Evolutionary conservation across 2,329 filamentous ascomycete species (phyloP).

Genomic region (Didymellaceae sp.): DNA sequence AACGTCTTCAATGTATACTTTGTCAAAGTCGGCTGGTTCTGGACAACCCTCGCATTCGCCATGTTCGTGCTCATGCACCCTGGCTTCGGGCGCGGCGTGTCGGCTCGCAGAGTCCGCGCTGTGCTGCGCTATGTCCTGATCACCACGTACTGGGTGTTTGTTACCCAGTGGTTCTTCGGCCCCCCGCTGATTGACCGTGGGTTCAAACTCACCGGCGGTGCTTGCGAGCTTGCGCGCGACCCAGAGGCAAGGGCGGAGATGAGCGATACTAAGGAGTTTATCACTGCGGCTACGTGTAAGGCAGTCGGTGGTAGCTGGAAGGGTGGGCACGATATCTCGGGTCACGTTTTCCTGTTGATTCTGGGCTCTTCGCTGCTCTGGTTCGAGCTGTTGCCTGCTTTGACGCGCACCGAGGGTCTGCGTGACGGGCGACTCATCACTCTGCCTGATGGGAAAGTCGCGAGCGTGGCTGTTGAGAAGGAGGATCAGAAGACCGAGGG

Average conservation of each 20-base stretch:
- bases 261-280: slow-evolving; percentile 56
- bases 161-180: slow-evolving; percentile 98
- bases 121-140: slow-evolving; percentile 71
- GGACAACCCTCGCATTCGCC: slow-evolving; percentile 79
- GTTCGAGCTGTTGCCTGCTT: slow-evolving; percentile 75
- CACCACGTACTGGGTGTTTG: slow-evolving; percentile 80
- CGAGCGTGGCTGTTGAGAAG: slow-evolving; percentile 52
- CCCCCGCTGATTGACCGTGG: slow-evolving; percentile 87
- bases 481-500: slow-evolving; percentile 49
- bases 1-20: slow-evolving; percentile 94
- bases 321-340: slow-evolving; percentile 95
- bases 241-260: slow-evolving; percentile 57
- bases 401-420: slow-evolving; percentile 56
- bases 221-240: slow-evolving; percentile 69
- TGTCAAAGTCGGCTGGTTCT: slow-evolving; percentile 94
- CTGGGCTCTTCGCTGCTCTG: slow-evolving; percentile 81
- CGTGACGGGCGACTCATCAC: slow-evolving; percentile 71
- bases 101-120: slow-evolving; percentile 62
- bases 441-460: slow-evolving; percentile 69
- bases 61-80: slow-evolving; percentile 74
- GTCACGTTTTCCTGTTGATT: slow-evolving; percentile 92
- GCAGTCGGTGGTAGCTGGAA: slow-evolving; percentile 81
- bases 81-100: slow-evolving; percentile 54
- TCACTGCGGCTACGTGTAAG: slow-evolving; percentile 83
- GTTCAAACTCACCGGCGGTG: slow-evolving; percentile 87